Evolutionary conservation across 176 grass and related monocot genomes (phyloP).

Genomic region (Melocanna baccifera): DNA sequence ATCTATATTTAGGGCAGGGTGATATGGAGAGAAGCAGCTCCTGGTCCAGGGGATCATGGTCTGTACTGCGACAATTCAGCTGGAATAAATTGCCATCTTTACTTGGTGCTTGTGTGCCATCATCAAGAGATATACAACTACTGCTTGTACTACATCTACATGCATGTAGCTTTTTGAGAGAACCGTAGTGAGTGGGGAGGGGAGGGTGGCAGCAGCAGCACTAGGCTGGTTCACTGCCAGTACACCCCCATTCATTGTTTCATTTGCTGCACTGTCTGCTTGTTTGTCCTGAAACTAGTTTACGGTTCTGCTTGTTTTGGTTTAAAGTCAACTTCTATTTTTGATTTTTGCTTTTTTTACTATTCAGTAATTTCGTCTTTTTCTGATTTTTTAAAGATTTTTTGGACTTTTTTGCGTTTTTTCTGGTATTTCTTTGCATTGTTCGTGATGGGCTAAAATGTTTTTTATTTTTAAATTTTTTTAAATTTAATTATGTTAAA

Average conservation of each 20-base stretch:
- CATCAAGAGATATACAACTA: not conserved
- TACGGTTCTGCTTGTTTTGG: too few species aligned
- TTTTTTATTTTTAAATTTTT: too few species aligned
- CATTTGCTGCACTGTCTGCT: constrained; percentile 32
- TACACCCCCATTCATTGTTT: constrained; percentile 20
- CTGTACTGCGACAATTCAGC: not conserved
- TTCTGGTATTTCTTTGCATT: too few species aligned
- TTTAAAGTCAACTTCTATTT: too few species aligned
- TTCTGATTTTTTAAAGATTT: too few species aligned
- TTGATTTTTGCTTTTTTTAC: too few species aligned
- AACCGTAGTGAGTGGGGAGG: not conserved
- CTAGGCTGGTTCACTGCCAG: not conserved
- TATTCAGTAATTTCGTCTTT: too few species aligned
- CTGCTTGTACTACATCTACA: not conserved
- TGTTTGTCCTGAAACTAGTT: not conserved
- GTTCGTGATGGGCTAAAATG: too few species aligned
- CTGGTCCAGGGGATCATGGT: not conserved
- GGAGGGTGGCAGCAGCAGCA: not conserved
- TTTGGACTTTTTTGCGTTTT: too few species aligned
- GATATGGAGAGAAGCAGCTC: not conserved
- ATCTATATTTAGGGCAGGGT: not conserved
- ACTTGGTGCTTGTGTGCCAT: not conserved
- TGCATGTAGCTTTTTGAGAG: not conserved
- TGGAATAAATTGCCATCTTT: not conserved
- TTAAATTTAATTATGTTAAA: too few species aligned